Evolutionary conservation across 768 basidiomycete genomes (phyloP).

Genomic region (Xerocomellus dryophilus): DNA sequence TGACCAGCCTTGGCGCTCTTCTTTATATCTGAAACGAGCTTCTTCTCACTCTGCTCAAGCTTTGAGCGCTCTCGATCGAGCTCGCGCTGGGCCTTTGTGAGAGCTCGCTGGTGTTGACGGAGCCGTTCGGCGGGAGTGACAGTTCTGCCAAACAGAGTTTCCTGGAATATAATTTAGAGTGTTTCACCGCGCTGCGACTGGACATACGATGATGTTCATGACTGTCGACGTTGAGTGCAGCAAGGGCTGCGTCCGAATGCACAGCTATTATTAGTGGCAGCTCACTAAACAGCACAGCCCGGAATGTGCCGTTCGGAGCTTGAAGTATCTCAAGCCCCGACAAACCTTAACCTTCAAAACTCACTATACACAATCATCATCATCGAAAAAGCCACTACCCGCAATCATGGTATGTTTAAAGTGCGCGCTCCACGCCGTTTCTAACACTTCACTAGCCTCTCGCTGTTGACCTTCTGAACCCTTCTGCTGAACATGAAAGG

Average conservation of each 20-base stretch:
- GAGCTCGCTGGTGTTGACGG: constrained; percentile 92
- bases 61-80: constrained; percentile 93
- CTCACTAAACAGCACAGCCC: neutral
- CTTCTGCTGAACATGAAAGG: constrained; percentile 79
- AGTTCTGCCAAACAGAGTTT: constrained; percentile 91
- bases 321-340: constrained; percentile 16
- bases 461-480: constrained; percentile 97
- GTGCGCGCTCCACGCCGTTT: neutral
- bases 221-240: constrained; percentile 23
- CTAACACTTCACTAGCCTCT: constrained; percentile 66
- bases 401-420: constrained; percentile 20
- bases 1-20: constrained; percentile 94
- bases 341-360: constrained; percentile 25
- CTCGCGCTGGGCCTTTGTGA: constrained; percentile 96
- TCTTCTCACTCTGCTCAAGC: constrained; percentile 96
- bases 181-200: neutral
- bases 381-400: constrained; percentile 10
- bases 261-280: neutral
- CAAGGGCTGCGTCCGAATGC: constrained; percentile 6
- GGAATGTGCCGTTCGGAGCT: constrained; percentile 19
- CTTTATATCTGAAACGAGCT: constrained; percentile 92
- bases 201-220: constrained; percentile 76
- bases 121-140: constrained; percentile 96
- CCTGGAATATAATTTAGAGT: constrained; percentile 47
- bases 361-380: constrained; percentile 23